phyloP scores from a whole-genome alignment of 75 land plant genomes.

The Cryptomeria japonica region DNA sequence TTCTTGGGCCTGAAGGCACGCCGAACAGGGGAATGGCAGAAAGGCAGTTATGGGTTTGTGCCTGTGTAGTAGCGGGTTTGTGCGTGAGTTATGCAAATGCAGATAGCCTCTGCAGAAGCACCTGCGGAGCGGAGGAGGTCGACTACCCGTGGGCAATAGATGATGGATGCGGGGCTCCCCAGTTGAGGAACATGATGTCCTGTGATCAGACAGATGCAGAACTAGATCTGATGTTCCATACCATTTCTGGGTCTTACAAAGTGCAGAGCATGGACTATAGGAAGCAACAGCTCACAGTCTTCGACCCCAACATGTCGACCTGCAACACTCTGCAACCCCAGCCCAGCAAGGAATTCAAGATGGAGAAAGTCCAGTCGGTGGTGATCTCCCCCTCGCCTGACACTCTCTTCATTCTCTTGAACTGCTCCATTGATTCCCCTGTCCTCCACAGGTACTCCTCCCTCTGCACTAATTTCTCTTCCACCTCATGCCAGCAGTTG shows the following conservation, averaged over 20 bases:
- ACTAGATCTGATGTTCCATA: not conserved
- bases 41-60: too few relatives aligned
- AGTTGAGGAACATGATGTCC: not conserved
- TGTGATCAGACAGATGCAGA: not conserved
- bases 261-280: not conserved
- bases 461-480: not conserved
- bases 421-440: not conserved
- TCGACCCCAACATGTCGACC: slow-evolving; percentile 5
- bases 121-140: not conserved
- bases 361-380: not conserved
- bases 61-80: too few relatives aligned
- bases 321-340: not conserved
- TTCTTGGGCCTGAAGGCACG: too few relatives aligned
- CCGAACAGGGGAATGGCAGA: too few relatives aligned
- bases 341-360: slow-evolving; percentile 1
- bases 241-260: not conserved
- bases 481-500: not conserved
- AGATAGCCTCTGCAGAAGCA: not conserved
- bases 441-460: not conserved
- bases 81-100: too few relatives aligned
- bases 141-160: not conserved
- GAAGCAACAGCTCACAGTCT: not conserved
- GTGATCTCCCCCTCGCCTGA: slow-evolving; percentile 1
- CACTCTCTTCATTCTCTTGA: not conserved
- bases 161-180: slow-evolving; percentile 1